Conservation (phyloP, 768 basidiomycete genomes). For the Leccinellum albellum region DNA sequence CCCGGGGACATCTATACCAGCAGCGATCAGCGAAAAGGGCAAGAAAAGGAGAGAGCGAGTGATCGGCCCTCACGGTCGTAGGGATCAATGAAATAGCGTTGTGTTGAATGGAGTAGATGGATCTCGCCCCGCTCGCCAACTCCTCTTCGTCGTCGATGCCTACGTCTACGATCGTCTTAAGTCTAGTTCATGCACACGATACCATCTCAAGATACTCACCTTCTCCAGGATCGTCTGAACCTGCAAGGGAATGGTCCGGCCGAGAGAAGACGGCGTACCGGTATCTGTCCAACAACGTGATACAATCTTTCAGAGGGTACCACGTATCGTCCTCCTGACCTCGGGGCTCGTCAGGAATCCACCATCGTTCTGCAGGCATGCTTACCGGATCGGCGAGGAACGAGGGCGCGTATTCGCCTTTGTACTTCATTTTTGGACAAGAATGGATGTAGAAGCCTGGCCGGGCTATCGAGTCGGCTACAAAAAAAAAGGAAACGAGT, state of each 20-base stretch:
- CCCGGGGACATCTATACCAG: conserved; percentile 17
- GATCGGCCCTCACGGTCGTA: conserved; percentile 19
- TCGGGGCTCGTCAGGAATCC: conserved; percentile 2
- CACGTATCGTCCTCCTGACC: conserved; percentile 73
- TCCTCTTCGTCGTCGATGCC: conserved; percentile 15
- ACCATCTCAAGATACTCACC: conserved; percentile 15
- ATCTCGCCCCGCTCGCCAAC: conserved; percentile 18
- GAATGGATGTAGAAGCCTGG: conserved; percentile 90
- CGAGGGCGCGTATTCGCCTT: conserved; percentile 89
- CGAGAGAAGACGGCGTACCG: conserved; percentile 69
- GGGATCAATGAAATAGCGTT: conserved; percentile 24
- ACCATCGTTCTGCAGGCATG: not conserved
- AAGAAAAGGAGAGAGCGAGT: not conserved
- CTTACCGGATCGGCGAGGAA: conserved; percentile 82
- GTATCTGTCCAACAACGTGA: conserved; percentile 56
- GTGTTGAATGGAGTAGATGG: conserved; percentile 22
- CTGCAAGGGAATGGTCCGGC: conserved; percentile 50
- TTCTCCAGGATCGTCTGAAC: conserved; percentile 26
- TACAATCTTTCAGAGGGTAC: conserved; percentile 62
- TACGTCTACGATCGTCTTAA: conserved; percentile 10
- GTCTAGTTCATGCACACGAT: conserved; percentile 1
- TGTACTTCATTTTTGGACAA: conserved; percentile 94
- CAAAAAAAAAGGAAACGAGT: not conserved
- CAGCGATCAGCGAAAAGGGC: conserved; percentile 4
- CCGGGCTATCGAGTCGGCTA: not conserved